These are phyloP conservation scores for Cryomyces minteri DNA, from an alignment of 495 filamentous ascomycete genomes.

Conservation along the genomic window DNA sequence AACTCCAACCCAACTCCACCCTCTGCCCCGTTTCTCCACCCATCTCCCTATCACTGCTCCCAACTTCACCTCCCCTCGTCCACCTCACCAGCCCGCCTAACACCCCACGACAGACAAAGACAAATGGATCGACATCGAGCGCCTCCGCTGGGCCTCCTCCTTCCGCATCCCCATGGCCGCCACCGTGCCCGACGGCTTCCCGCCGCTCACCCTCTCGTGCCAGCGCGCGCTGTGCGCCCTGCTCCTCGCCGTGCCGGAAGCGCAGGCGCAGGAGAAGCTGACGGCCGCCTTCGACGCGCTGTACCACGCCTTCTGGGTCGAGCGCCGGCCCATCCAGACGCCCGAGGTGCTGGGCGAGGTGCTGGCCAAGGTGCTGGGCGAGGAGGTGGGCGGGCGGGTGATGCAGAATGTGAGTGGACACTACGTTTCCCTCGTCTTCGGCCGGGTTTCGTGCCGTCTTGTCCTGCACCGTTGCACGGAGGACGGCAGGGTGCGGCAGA, in stretches of 20 bases:
- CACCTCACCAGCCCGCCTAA: background rate
- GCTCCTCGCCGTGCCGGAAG: constrained; percentile 18
- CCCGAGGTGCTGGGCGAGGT: constrained; percentile 28
- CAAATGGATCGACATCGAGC: constrained; percentile 40
- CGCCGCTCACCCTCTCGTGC: constrained; percentile 5
- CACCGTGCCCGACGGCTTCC: constrained; percentile 36
- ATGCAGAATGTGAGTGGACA: constrained; percentile 19
- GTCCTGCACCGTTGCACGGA: background rate
- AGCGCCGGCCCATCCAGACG: constrained; percentile 27
- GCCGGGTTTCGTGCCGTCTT: background rate
- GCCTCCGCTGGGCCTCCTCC: constrained; percentile 36
- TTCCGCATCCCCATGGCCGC: constrained; percentile 41
- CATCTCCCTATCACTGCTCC: background rate
- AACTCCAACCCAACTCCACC: background rate
- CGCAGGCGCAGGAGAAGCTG: constrained; percentile 14
- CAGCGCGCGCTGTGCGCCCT: constrained; percentile 9
- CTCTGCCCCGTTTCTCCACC: background rate
- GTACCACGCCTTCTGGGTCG: constrained; percentile 39
- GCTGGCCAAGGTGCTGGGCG: constrained; percentile 32
- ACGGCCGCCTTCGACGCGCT: constrained; percentile 27
- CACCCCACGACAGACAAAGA: constrained; percentile 37
- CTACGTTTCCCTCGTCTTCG: background rate
- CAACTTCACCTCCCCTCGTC: background rate
- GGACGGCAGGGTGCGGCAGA: background rate
- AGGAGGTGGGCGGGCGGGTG: constrained; percentile 23